A percentile compares a stretch with the other conserved stretches of the same genome.
These are phyloP conservation scores for Theileria parva DNA, from an alignment of 169 alveolate genomes.

Conservation along the genomic window DNA sequence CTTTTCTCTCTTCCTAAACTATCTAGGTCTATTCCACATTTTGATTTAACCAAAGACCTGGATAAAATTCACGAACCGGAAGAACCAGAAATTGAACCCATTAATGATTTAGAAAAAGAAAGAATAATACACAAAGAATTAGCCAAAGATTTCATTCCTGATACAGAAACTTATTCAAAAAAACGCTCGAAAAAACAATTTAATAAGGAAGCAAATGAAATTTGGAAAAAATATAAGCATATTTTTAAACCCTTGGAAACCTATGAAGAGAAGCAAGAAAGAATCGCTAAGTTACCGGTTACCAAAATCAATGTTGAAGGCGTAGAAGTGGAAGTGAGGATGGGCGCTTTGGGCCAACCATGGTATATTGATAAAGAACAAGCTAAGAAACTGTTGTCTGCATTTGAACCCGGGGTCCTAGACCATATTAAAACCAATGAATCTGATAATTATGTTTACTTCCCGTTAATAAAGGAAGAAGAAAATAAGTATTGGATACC, in stretches of 20 bases:
- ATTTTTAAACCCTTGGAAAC: conserved; percentile 41
- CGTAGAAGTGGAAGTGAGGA: conserved; percentile 42
- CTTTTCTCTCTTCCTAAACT: too few relatives aligned
- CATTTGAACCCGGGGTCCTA: conserved; percentile 57
- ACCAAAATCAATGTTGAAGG: conserved; percentile 45
- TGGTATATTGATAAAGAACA: conserved; percentile 68
- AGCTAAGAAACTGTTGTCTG: conserved; percentile 41
- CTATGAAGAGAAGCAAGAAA: conserved; percentile 21
- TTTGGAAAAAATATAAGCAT: conserved; percentile 52
- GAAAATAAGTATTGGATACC: conserved; percentile 62
- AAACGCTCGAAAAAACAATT: background rate
- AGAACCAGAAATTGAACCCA: too few relatives aligned
- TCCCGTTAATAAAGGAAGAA: conserved; percentile 44
- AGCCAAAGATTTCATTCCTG: too few relatives aligned
- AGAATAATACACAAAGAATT: too few relatives aligned
- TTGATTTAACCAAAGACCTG: too few relatives aligned
- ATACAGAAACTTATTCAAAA: too few relatives aligned
- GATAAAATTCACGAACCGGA: too few relatives aligned
- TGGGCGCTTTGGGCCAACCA: conserved; percentile 53
- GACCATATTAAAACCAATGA: conserved; percentile 33
- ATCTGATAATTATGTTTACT: conserved; percentile 26
- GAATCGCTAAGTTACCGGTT: conserved; percentile 21
- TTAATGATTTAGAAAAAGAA: too few relatives aligned
- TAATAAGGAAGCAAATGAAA: conserved; percentile 21
- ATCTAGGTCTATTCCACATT: too few relatives aligned